Conservation (phyloP, 2,329 filamentous ascomycete genomes). For the Septoria linicola region DNA sequence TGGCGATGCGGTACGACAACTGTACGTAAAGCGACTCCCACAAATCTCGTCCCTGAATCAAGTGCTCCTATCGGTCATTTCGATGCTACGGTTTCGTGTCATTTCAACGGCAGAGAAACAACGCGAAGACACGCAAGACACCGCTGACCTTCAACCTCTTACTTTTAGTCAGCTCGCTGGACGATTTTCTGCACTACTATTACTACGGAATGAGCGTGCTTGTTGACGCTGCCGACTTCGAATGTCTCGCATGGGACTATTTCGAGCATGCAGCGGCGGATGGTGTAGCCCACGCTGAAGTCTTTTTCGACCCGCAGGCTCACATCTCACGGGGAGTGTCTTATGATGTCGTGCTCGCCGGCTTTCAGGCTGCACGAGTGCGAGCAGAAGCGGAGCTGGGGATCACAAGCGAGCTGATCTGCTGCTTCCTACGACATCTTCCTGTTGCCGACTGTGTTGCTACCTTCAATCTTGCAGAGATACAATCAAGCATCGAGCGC, state of each 20-base stretch:
- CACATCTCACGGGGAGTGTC: conserved; percentile 64
- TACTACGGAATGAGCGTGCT: conserved; percentile 74
- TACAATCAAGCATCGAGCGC: conserved; percentile 33
- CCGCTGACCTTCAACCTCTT: too few relatives aligned
- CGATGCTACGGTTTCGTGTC: too few relatives aligned
- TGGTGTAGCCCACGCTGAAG: conserved; percentile 46
- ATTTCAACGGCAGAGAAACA: too few relatives aligned
- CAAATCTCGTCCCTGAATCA: too few relatives aligned
- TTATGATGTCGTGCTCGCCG: conserved; percentile 63
- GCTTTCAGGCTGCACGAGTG: conserved; percentile 60
- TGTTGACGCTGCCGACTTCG: conserved; percentile 65
- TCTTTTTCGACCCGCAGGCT: conserved; percentile 80
- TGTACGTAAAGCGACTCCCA: too few relatives aligned
- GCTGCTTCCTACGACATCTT: conserved; percentile 71
- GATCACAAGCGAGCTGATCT: conserved; percentile 65
- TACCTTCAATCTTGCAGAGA: conserved; percentile 46
- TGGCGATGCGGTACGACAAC: conserved; percentile 62
- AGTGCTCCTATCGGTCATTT: too few relatives aligned
- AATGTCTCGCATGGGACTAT: conserved; percentile 70
- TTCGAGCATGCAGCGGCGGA: conserved; percentile 63
- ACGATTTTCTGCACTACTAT: conserved; percentile 78
- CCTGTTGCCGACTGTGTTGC: conserved; percentile 57
- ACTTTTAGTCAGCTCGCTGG: conserved; percentile 68
- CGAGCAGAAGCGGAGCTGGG: conserved; percentile 63
- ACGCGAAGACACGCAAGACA: too few relatives aligned